Conservation (phyloP, 345 rosid genomes). For the Pistacia vera region DNA sequence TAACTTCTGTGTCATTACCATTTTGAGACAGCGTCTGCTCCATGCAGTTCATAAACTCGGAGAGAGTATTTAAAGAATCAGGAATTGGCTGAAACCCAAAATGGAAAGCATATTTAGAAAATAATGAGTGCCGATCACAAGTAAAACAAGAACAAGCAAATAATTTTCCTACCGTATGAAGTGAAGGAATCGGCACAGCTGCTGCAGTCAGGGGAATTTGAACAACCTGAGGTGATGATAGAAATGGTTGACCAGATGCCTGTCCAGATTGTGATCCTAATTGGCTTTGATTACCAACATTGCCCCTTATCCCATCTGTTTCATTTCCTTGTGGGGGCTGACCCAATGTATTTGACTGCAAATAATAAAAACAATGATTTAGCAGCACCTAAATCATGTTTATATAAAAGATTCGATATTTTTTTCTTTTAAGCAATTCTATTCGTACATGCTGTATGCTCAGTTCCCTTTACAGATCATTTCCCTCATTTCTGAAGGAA, state of each 20-base stretch:
- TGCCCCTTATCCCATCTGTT: conserved; percentile 38
- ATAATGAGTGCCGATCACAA: not conserved
- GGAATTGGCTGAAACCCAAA: conserved; percentile 74
- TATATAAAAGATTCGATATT: no score
- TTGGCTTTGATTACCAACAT: conserved; percentile 48
- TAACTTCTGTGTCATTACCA: conserved; percentile 46
- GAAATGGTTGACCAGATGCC: conserved; percentile 55
- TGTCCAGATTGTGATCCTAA: conserved; percentile 50
- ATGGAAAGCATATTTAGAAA: conserved; percentile 10
- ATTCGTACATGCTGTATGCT: not conserved
- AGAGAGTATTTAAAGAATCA: conserved; percentile 71
- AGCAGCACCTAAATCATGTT: not conserved
- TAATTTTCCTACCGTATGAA: conserved; percentile 45
- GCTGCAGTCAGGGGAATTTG: conserved; percentile 67
- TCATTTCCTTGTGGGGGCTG: conserved; percentile 57
- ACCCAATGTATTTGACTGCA: conserved; percentile 51
- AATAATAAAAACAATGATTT: not conserved
- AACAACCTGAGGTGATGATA: conserved; percentile 55
- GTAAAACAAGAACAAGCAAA: not conserved
- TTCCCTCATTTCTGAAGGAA: not conserved
- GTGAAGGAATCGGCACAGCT: conserved; percentile 65
- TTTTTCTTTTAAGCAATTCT: not conserved
- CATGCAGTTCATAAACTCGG: conserved; percentile 77
- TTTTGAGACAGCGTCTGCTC: conserved; percentile 63
- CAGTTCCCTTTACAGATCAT: no score